Conservation (phyloP, 1,284 basidiomycete genomes). For the Ustilago loliicola region DNA sequence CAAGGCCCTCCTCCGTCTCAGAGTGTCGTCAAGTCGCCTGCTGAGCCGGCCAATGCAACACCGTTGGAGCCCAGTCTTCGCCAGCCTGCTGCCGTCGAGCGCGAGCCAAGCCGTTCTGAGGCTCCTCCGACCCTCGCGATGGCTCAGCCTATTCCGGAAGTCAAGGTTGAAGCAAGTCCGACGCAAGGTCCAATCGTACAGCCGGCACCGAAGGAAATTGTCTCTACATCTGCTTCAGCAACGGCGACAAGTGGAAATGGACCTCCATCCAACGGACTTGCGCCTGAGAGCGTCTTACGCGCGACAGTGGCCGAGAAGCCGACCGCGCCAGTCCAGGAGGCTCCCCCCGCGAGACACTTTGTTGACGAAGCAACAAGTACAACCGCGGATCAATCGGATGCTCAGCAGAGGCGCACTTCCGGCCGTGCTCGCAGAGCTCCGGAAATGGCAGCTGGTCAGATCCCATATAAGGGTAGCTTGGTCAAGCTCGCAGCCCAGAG, state of each 20-base stretch:
- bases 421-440: slow-evolving; percentile 49
- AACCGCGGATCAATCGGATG: slow-evolving; percentile 16
- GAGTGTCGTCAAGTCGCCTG: background rate
- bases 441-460: slow-evolving; percentile 55
- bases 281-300: background rate
- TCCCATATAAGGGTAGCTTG: slow-evolving; percentile 51
- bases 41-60: slow-evolving; percentile 13
- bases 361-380: background rate
- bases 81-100: slow-evolving; percentile 12
- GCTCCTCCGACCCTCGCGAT: background rate
- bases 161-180: slow-evolving; percentile 20
- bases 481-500: slow-evolving; percentile 51
- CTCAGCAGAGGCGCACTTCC: slow-evolving; percentile 40
- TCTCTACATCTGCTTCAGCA: background rate
- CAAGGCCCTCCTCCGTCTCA: background rate
- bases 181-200: background rate
- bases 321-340: background rate
- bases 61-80: slow-evolving; percentile 23
- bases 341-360: background rate
- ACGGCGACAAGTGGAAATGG: background rate
- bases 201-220: background rate
- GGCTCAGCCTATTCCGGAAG: slow-evolving; percentile 3
- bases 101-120: background rate
- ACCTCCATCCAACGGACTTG: background rate
- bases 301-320: background rate